Percentiles rank a stretch among this genome's conserved stretches.
phyloP scores from a whole-genome alignment of 768 basidiomycete species.

The Cubamyces lactineus region DNA sequence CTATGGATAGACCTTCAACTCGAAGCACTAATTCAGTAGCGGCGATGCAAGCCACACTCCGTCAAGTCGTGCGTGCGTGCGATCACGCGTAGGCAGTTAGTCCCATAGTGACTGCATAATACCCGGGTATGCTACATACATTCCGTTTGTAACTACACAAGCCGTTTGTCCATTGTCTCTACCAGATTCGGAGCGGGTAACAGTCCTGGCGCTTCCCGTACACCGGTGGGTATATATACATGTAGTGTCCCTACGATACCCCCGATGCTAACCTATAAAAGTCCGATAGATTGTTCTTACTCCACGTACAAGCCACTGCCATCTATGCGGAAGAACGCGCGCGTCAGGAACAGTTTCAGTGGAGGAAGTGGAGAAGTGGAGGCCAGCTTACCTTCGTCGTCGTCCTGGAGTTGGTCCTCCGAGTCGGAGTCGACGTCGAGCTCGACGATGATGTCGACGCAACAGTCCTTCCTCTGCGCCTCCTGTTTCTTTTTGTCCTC shows the following conservation, averaged over 20 bases:
- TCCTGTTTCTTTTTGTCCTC: background rate
- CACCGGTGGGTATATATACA: background rate
- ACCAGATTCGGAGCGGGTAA: background rate
- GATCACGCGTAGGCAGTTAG: background rate
- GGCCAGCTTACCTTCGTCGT: background rate
- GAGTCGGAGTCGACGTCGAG: background rate
- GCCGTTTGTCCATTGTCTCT: background rate
- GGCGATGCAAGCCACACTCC: too few species aligned
- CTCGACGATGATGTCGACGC: too few species aligned
- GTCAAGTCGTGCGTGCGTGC: background rate
- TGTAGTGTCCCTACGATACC: background rate
- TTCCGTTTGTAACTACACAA: background rate
- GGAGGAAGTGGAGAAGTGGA: too few species aligned
- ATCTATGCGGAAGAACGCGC: background rate
- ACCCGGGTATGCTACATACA: slow-evolving; percentile 3
- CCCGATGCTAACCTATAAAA: background rate
- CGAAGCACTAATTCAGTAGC: too few species aligned
- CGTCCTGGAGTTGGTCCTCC: slow-evolving; percentile 1
- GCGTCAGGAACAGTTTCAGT: background rate
- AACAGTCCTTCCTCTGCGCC: background rate
- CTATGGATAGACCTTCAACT: too few species aligned
- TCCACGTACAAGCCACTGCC: background rate
- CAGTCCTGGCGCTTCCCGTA: background rate
- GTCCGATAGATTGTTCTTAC: too few species aligned
- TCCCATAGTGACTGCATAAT: background rate